Evolutionary conservation across 2,329 filamentous ascomycete species (phyloP).

Genomic region (Falciphora oryzae): DNA sequence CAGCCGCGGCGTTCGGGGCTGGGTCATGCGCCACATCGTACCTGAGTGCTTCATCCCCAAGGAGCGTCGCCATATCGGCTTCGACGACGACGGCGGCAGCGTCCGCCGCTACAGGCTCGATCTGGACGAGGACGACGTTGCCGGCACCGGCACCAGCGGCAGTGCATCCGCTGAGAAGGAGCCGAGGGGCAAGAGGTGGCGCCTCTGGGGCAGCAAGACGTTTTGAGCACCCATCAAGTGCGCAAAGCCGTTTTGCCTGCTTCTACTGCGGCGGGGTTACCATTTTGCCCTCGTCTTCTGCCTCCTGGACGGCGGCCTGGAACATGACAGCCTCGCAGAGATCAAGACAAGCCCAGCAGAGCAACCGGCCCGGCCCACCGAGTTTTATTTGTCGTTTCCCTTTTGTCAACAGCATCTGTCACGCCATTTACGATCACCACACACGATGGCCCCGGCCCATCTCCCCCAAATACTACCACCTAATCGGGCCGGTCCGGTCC

Average conservation of each 20-base stretch:
- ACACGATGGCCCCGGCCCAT: neutral
- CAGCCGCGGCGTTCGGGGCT: slow-evolving; percentile 53
- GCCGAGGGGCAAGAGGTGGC: slow-evolving; percentile 5
- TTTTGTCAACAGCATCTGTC: neutral
- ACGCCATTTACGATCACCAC: slow-evolving; percentile 5
- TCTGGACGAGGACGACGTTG: slow-evolving; percentile 40
- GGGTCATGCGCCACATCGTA: slow-evolving; percentile 50
- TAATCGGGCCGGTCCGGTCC: neutral
- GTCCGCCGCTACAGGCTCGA: slow-evolving; percentile 57
- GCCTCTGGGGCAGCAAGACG: slow-evolving; percentile 7
- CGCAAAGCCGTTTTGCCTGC: neutral
- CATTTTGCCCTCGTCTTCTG: neutral
- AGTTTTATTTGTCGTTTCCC: neutral
- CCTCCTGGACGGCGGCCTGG: neutral
- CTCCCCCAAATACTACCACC: neutral
- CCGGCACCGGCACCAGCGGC: slow-evolving; percentile 12
- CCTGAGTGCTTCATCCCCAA: slow-evolving; percentile 55
- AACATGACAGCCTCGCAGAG: neutral
- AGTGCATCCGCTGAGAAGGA: slow-evolving; percentile 17
- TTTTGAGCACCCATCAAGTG: neutral
- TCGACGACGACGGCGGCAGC: slow-evolving; percentile 58
- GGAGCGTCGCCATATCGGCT: slow-evolving; percentile 43
- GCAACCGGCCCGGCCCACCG: neutral
- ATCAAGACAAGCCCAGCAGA: neutral
- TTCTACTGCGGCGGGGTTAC: neutral